phyloP scores from a whole-genome alignment of 345 rosid genomes.

The Combretum micranthum region DNA sequence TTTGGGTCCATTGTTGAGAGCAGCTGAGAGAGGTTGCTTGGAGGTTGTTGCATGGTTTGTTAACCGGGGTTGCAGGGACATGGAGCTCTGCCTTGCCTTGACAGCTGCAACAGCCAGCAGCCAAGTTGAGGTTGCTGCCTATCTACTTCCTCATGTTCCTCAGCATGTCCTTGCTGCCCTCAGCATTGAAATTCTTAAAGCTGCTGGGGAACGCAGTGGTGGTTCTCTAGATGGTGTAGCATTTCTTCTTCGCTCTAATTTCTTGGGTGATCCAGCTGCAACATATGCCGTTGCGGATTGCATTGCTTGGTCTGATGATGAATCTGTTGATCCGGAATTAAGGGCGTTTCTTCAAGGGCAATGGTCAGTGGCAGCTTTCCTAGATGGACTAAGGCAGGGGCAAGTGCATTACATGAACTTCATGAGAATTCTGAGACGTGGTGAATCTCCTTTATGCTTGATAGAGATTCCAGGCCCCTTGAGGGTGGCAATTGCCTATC shows the following conservation, averaged over 20 bases:
- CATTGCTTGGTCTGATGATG: conserved; percentile 81
- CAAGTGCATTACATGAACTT: conserved; percentile 59
- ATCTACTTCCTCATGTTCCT: conserved; percentile 87
- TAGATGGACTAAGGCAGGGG: conserved; percentile 67
- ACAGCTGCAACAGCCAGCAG: conserved; percentile 95
- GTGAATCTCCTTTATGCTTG: conserved; percentile 63
- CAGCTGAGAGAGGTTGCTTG: conserved; percentile 92
- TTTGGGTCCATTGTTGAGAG: conserved; percentile 93
- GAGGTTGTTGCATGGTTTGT: conserved; percentile 97
- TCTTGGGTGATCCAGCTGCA: conserved; percentile 74
- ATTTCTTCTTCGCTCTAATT: conserved; percentile 77
- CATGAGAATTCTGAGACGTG: conserved; percentile 56
- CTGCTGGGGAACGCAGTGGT: conserved; percentile 90
- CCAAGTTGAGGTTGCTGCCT: conserved; percentile 74
- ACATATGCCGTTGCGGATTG: conserved; percentile 82
- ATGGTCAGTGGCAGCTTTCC: conserved; percentile 90
- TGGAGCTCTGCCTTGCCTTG: conserved; percentile 95
- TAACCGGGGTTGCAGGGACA: conserved; percentile 74
- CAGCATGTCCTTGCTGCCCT: conserved; percentile 83
- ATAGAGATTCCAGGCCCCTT: conserved; percentile 72
- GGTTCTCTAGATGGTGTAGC: conserved; percentile 92
- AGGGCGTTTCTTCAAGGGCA: conserved; percentile 63
- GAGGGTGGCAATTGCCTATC: conserved; percentile 70
- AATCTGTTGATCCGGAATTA: conserved; percentile 66
- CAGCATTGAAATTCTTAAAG: conserved; percentile 86